Percentiles rank a stretch among this genome's conserved stretches.
Evolutionary conservation across 441 rosid species (phyloP).

Genomic region (Biscutella laevigata): DNA sequence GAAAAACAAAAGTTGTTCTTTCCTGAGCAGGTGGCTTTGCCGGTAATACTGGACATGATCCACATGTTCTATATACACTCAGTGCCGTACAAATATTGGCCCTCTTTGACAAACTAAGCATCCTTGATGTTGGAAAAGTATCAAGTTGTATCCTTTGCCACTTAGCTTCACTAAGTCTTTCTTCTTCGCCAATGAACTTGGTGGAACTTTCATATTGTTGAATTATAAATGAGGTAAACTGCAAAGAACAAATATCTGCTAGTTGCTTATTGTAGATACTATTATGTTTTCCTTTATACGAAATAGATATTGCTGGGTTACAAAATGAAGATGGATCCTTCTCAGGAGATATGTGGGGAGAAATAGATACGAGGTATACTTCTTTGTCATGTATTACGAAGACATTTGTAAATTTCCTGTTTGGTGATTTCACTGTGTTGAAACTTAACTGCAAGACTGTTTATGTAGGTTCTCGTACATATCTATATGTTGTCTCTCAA

Average conservation of each 20-base stretch:
- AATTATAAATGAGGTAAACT: not conserved
- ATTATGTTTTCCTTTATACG: conserved; percentile 30
- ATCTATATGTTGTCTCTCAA: conserved; percentile 68
- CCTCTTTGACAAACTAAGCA: conserved; percentile 61
- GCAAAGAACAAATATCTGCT: not conserved
- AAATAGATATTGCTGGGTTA: conserved; percentile 52
- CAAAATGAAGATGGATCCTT: conserved; percentile 92
- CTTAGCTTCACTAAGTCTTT: not conserved
- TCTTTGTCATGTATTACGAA: not conserved
- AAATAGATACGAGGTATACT: conserved; percentile 70
- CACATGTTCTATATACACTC: conserved; percentile 69
- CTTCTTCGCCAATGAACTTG: not conserved
- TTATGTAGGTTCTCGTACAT: conserved; percentile 67
- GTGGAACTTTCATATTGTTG: not conserved
- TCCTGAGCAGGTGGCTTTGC: conserved; percentile 73
- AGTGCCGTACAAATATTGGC: conserved; percentile 85
- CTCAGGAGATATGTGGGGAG: conserved; percentile 89
- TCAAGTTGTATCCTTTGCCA: conserved; percentile 65
- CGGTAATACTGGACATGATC: conserved; percentile 84
- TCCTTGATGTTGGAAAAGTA: conserved; percentile 59
- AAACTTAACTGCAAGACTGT: not conserved
- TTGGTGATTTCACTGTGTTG: not conserved
- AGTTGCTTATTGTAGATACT: not conserved
- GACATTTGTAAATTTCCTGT: not conserved
- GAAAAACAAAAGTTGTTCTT: not conserved